A percentile compares a stretch with the other conserved stretches of the same genome.
These are phyloP conservation scores for Brassica nigra DNA, from an alignment of 345 rosid genomes.

Conservation along the genomic window DNA sequence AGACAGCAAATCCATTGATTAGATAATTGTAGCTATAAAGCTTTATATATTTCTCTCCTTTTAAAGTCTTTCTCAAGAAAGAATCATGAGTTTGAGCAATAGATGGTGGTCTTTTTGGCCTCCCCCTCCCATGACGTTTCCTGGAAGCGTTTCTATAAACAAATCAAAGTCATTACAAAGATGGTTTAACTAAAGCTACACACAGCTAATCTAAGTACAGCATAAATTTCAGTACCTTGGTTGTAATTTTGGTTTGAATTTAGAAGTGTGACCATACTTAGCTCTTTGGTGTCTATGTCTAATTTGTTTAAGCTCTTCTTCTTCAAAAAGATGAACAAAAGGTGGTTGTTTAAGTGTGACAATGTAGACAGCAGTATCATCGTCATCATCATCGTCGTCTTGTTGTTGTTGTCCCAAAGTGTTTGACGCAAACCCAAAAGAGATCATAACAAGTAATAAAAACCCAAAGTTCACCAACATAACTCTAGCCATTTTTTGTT, in stretches of 20 bases:
- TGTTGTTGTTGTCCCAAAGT: constrained; percentile 40
- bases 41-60: constrained; percentile 84
- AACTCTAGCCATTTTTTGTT: constrained; percentile 45
- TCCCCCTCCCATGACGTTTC: constrained; percentile 39
- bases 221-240: constrained; percentile 49
- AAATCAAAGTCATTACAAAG: not conserved
- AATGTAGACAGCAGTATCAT: constrained; percentile 70
- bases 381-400: constrained; percentile 42
- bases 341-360: constrained; percentile 75
- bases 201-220: not conserved
- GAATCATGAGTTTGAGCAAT: constrained; percentile 77
- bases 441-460: constrained; percentile 40
- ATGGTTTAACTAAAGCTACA: not conserved
- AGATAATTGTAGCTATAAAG: constrained; percentile 92
- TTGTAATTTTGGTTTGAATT: constrained; percentile 33
- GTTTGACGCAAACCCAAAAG: constrained; percentile 40
- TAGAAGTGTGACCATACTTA: constrained; percentile 39
- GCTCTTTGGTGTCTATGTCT: constrained; percentile 28
- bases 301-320: constrained; percentile 43
- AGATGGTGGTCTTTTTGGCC: constrained; percentile 50
- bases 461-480: constrained; percentile 40
- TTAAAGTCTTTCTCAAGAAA: constrained; percentile 63
- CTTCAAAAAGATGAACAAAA: constrained; percentile 47
- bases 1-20: constrained; percentile 88
- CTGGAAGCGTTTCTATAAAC: constrained; percentile 50